Evolutionary conservation across 768 basidiomycete genomes (phyloP), one percentile per base, ranked within the genome.

Genomic region (Wakefieldia striispora): DNA sequence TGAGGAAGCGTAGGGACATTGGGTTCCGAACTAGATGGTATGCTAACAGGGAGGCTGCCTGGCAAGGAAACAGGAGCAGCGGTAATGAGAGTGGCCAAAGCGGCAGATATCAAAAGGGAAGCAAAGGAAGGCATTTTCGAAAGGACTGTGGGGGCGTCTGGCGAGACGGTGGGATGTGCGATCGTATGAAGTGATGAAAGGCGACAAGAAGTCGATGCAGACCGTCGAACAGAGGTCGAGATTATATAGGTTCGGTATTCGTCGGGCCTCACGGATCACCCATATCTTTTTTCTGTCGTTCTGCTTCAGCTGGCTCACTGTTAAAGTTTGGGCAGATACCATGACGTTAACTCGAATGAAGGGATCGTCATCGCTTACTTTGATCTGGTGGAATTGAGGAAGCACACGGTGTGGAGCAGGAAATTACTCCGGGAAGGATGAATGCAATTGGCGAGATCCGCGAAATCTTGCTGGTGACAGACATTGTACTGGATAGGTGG

Each of bases 91-190:
- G 64, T 49, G 47, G 62, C 62, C 46, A 73, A 62, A 41, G 70
- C 55, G 20, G 62, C 58, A 50, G 57, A 47, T 43, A 65, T 41
- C 55, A 67, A 43, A 56, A 55, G 40, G 48, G 55, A 45, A 45
- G 63, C 33, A 43, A 70, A 70, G 47, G 68, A 71, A 61, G 57
- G 64, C 73, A 74, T 74, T 50, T 62, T 63, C 53, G 50, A 63
- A 72, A 66, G 29, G 69, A 71, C 48, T 49, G 69, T 66, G 56
- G 53, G 53, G 58, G 55, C 50, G 54, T 58, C 56, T 50, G 45
- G 35, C 42, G 38, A 49, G 57, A 65, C 33, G 17, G 41, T 37
- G 20, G 43, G 34, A 3, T 24, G 34, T 19, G 23, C 20, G 17
- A 19, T 43, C 7, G 27, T 8, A 23, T 2, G 7, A 55, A 43